Base-by-base conservation (phyloP, 176 grass and related monocot genomes). In the Bolboschoenus planiculmis region DNA sequence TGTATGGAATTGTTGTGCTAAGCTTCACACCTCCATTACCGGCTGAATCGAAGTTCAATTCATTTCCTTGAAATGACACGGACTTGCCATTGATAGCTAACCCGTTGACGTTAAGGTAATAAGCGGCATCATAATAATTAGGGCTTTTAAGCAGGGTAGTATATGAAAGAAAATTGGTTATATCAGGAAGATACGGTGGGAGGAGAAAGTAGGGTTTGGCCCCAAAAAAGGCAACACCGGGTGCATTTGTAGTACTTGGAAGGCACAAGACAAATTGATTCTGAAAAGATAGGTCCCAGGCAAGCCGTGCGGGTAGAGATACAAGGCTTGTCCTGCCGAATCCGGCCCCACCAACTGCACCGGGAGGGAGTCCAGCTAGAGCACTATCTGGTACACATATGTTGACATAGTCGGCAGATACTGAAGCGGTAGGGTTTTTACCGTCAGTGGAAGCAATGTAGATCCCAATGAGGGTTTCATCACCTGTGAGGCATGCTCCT, bases 221-320 rank as follows among this genome's bases (percentile, higher is more conserved):
- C 33, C 91, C 94, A 35, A 93, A 90, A 71, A 91, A 91, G 1
- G 78, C 94, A 1, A 90, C 85, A 29, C 94, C 83, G 1, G 78
- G 14, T n/a, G 40, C 82, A 21, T 27, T 14, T 18, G 73, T 46
- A n/a, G 46, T 66, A 62, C 78, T 75, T 2, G 89, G 91, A 67
- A 97, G 91, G 86, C 91, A 91, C 64, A 93, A 84, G 1, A 82
- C 86, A 70, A 97, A 92, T 56, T 61, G 61, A 42, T 66, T 79
- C 11, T 78, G 16, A 21, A 90, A 85, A 9, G 63, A 64, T 76
- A 90, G 83, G 21, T 64, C 11, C 3, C 58, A 4, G 0, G 91
- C 62, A 1, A 88, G 86, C 67, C 91, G 91, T 10, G 74, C 78
- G 0, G 82, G 88, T 11, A 97, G 75, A 3, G 89, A 70, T 42